Conservation (phyloP, 108 stramenopile genomes). For the Seminavis robusta region DNA sequence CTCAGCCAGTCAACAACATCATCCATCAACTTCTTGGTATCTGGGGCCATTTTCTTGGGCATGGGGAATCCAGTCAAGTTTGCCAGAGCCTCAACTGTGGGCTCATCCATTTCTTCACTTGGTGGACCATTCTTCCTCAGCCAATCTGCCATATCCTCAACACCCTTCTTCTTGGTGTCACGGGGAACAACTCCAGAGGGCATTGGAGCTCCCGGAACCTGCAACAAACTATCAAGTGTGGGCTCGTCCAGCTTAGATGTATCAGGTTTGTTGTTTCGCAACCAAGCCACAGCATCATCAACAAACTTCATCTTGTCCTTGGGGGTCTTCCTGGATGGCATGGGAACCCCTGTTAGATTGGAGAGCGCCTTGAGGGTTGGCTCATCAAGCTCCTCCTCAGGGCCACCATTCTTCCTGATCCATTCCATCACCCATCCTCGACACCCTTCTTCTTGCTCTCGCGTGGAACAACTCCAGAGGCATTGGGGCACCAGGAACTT, state of each 20-base stretch:
- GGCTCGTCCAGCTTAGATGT: constrained; percentile 3
- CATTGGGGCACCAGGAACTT: background rate
- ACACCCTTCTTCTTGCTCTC: background rate
- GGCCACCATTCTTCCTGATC: constrained; percentile 9
- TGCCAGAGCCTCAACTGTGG: constrained; percentile 3
- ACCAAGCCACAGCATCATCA: constrained; percentile 24
- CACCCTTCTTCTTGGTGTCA: constrained; percentile 2
- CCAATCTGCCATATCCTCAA: constrained; percentile 24
- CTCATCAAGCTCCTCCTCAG: constrained; percentile 6
- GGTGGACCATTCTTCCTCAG: constrained; percentile 14
- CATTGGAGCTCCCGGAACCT: constrained; percentile 11
- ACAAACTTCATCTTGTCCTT: constrained; percentile 10
- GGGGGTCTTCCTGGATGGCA: background rate
- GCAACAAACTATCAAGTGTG: too few species aligned
- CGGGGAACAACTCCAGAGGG: background rate
- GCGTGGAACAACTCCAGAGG: background rate
- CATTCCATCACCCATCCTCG: constrained; percentile 15
- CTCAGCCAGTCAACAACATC: constrained; percentile 4
- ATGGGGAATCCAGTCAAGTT: constrained; percentile 10
- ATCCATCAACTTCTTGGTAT: constrained; percentile 1
- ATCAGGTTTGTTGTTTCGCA: constrained; percentile 17
- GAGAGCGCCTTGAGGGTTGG: constrained; percentile 5
- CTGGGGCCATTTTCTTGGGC: background rate
- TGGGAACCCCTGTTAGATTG: constrained; percentile 1
- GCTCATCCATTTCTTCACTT: constrained; percentile 6